phyloP scores from a whole-genome alignment of 164 flowering plant species.

The Saururus chinensis region DNA sequence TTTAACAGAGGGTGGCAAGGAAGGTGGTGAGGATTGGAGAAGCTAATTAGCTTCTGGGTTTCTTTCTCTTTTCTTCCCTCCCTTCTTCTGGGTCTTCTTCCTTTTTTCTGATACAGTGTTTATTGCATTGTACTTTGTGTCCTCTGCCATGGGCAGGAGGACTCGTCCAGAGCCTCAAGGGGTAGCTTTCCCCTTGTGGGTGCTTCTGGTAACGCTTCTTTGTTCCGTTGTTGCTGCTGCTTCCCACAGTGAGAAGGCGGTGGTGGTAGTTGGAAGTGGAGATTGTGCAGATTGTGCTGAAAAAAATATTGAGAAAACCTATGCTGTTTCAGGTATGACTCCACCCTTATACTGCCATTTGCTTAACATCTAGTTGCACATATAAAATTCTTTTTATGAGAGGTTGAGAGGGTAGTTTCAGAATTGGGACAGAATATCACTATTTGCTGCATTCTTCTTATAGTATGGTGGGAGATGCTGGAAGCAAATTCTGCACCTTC shows the following conservation, averaged over 20 bases:
- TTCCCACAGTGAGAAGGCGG: constrained; percentile 4
- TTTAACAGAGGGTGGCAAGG: too few relatives aligned
- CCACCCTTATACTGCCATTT: too few relatives aligned
- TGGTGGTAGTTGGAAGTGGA: constrained; percentile 59
- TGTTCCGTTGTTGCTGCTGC: constrained; percentile 21
- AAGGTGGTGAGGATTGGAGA: background rate
- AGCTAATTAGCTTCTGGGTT: background rate
- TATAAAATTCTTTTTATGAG: too few relatives aligned
- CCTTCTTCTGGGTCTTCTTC: too few relatives aligned
- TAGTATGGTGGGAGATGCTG: too few relatives aligned
- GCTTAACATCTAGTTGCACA: too few relatives aligned
- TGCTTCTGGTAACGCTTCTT: constrained; percentile 23
- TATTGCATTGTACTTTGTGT: background rate
- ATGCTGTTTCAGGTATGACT: constrained; percentile 75
- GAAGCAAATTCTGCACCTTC: too few relatives aligned
- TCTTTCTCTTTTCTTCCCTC: background rate
- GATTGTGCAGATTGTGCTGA: constrained; percentile 61
- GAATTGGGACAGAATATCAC: too few relatives aligned
- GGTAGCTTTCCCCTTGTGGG: constrained; percentile 14
- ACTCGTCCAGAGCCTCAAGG: background rate
- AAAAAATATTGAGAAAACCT: constrained; percentile 31
- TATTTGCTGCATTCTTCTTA: too few relatives aligned
- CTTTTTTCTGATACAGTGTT: background rate
- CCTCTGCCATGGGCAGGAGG: constrained; percentile 2
- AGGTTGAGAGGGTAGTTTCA: too few relatives aligned